Evolutionary conservation across 1,284 basidiomycete species (phyloP), one percentile per base, ranked within the genome.

Genomic region (Trichosporon faecale): DNA sequence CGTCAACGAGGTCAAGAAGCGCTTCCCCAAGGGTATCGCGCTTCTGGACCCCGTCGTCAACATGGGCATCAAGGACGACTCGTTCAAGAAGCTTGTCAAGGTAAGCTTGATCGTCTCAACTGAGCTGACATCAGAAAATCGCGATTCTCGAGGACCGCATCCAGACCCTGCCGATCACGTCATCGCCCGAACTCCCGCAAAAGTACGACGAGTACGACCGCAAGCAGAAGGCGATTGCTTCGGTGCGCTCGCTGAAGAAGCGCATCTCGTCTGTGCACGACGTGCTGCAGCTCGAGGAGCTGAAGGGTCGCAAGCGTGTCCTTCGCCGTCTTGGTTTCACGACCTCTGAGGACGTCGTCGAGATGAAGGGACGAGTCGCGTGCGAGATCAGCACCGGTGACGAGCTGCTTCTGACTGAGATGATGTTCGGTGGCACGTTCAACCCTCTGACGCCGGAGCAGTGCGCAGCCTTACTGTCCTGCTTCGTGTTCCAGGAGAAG

Each of bases 381-480:
- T 99, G 97, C 82, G 97, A 99, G 85, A 98, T 99, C 82, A 94
- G 91, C 77, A 92, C 95, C 0, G 97, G 97, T 14, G 97, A 99
- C 79, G 97, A 99, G 84, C 84, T 99, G 64, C 86, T 99, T 33
- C 86, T 99, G 72, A 99, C 97, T 0, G 97, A 99, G 83, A 88
- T 99, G 80, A 92, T 99, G 75, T 99, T 99, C 86, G 95, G 97
- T 75, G 96, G 96, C 67, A 91, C 91, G 3, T 99, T 99, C 87
- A 98, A 98, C 79, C 83, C 91, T 2, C 84, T 99, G 49, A 86
- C 88, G 0, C 95, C 97, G 0, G 94, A 98, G 79, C 94, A 98
- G 74, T 94, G 91, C 78, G 96, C 96, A 0, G 93, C 94, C 0
- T 82, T 99, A 18, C 85, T 98, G 29, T 94, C 92, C 76, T 98